Percentiles rank a stretch among this genome's conserved stretches.
Conservation (phyloP, 352 stramenopile genomes). For the Globisporangium radiosum region DNA sequence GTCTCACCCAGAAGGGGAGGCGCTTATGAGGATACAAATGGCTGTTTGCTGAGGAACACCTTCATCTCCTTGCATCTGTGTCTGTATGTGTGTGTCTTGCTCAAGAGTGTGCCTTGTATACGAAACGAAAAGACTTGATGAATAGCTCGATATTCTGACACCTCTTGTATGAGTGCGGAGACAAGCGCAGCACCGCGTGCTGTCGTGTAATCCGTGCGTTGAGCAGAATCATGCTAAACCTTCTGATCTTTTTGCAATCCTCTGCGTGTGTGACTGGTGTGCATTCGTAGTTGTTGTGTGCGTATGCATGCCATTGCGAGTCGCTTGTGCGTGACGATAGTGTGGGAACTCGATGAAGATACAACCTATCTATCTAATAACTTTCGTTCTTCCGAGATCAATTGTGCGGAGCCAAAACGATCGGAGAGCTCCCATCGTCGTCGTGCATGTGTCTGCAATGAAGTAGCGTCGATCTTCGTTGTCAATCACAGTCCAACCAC, state of each 20-base stretch:
- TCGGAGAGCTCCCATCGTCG: constrained; percentile 9
- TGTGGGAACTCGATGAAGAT: constrained; percentile 58
- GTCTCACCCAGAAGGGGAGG: constrained; percentile 20
- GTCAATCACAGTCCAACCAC: too few species aligned
- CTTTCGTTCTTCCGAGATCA: constrained; percentile 84
- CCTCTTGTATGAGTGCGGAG: constrained; percentile 85
- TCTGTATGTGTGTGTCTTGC: constrained; percentile 10
- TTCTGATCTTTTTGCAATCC: constrained; percentile 35
- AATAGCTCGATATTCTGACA: constrained; percentile 89
- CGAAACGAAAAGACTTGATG: constrained; percentile 51
- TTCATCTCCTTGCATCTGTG: background rate
- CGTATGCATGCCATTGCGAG: background rate
- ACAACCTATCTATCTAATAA: constrained; percentile 75
- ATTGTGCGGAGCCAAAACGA: constrained; percentile 16
- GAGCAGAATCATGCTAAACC: constrained; percentile 78
- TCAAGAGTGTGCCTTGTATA: background rate
- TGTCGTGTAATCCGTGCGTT: constrained; percentile 37
- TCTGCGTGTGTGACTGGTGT: constrained; percentile 1
- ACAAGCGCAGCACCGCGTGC: constrained; percentile 55
- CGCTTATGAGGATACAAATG: constrained; percentile 74
- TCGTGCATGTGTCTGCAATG: background rate
- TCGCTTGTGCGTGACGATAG: constrained; percentile 1
- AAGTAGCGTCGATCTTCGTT: too few species aligned
- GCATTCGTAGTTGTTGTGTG: background rate
- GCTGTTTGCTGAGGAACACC: constrained; percentile 85